These are phyloP conservation scores for Rhizopogon vesiculosus DNA, from an alignment of 768 basidiomycete genomes.

Conservation along the genomic window DNA sequence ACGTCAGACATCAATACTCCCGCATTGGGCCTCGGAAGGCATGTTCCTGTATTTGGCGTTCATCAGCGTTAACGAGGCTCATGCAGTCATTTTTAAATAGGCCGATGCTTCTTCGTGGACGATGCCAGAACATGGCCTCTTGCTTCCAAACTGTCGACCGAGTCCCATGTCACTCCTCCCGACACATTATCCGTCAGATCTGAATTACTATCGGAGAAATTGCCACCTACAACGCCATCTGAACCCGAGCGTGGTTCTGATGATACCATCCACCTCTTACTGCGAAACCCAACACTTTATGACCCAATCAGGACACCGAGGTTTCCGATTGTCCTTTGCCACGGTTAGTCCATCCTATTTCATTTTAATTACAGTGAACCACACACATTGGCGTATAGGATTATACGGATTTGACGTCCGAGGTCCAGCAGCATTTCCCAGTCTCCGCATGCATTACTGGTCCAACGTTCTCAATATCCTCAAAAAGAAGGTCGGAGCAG, in stretches of 20 bases:
- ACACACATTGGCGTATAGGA: slow-evolving; percentile 38
- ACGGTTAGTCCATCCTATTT: slow-evolving; percentile 53
- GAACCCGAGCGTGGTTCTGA: slow-evolving; percentile 15
- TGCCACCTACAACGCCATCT: slow-evolving; percentile 1
- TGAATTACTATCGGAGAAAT: neutral
- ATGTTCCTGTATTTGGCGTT: neutral
- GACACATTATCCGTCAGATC: neutral
- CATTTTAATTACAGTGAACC: neutral
- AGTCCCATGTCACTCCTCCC: neutral
- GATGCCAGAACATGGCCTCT: neutral
- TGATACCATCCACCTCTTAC: slow-evolving; percentile 64
- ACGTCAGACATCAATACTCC: neutral
- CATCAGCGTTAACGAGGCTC: neutral
- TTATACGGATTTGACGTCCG: slow-evolving; percentile 94
- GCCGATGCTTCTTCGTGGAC: neutral
- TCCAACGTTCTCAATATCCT: slow-evolving; percentile 79
- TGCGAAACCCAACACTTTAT: slow-evolving; percentile 72
- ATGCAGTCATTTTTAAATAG: neutral
- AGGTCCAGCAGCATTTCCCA: slow-evolving; percentile 78
- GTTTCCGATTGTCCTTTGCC: slow-evolving; percentile 91
- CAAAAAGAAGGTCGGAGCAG: slow-evolving; percentile 76
- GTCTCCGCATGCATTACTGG: slow-evolving; percentile 92
- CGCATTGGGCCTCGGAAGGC: neutral
- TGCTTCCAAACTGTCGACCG: neutral
- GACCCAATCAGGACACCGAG: slow-evolving; percentile 78